Base-by-base conservation (phyloP, 2,329 filamentous ascomycete species). In the Huntiella decipiens region DNA sequence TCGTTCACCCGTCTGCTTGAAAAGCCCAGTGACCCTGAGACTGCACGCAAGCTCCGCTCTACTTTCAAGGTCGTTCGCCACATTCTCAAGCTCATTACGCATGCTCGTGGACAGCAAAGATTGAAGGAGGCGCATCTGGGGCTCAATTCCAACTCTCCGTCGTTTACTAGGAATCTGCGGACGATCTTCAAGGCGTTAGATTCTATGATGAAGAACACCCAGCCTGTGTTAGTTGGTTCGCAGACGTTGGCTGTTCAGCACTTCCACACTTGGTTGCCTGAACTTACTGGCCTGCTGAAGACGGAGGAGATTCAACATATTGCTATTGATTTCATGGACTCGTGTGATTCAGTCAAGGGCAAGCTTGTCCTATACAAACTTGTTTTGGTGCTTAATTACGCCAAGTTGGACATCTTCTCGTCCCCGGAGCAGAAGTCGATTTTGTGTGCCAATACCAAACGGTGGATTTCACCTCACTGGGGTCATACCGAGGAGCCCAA, bases 221-320 rank as follows among this genome's bases (percentile, higher is more conserved):
- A 85, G 2, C 82, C 91, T 0, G 78, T 87, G 13, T 66, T 96
- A 17, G 82, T 96, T 11, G 91, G 91, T 32, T 96, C 83, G 52
- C 93, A 98, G 62, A 96, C 91, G 0, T 66, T 98, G 43, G 78
- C 92, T 2, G 86, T 96, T 10, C 91, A 98, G 60, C 85, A 96
- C 59, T 93, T 96, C 59, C 88, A 96, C 57, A 82, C 83, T 0
- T 98, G 91, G 91, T 66, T 98, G n/a, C 88, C 91, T 0, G 88
- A 96, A 57, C 73, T 98, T 7, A 70, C 75, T 0, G 76, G 79
- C 1, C 68, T 91, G 34, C 70, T 96, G 56, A 74, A 72, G 3
- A 77, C 79, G 0, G 80, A 86, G 54, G 88, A 96, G 58, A 88
- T 95, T 39, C 66, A 95, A 44, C 81, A 93, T 55, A 81, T 95